Percentiles rank a stretch among this genome's conserved stretches.
Evolutionary conservation across 2,329 filamentous ascomycete genomes (phyloP).

Genomic region (Graphilbum fragrans): DNA sequence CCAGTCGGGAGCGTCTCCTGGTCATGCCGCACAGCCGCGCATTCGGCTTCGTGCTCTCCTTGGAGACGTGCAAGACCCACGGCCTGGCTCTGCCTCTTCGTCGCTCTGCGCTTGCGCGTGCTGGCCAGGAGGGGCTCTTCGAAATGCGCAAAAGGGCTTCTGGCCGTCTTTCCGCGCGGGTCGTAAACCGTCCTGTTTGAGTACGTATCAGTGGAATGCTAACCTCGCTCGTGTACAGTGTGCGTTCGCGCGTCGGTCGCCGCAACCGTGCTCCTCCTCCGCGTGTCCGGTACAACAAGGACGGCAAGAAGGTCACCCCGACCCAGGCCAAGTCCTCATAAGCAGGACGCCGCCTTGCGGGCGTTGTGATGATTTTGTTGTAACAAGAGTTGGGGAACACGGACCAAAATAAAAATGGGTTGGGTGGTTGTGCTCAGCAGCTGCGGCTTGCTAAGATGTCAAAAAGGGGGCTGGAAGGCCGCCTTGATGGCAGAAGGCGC

Average conservation of each 20-base stretch:
- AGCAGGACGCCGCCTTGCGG: background rate
- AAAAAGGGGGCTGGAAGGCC: no score
- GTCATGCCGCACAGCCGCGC: no score
- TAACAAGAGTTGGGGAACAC: background rate
- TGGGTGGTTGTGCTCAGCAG: background rate
- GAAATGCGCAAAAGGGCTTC: conserved; percentile 2
- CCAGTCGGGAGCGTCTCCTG: background rate
- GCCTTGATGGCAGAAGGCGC: background rate
- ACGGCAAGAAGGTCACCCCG: conserved; percentile 98
- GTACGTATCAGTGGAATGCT: no score
- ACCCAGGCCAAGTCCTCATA: conserved; percentile 56
- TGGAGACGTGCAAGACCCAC: no score
- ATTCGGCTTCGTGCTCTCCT: no score
- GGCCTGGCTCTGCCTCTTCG: no score
- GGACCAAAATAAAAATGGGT: background rate
- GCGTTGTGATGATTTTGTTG: background rate
- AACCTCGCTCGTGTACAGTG: conserved; percentile 46
- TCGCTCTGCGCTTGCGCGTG: no score
- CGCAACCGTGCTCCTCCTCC: conserved; percentile 98
- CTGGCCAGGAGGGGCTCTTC: no score
- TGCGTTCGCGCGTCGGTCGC: conserved; percentile 90
- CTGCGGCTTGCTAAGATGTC: background rate
- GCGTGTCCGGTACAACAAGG: conserved; percentile 99
- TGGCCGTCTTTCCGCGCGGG: background rate
- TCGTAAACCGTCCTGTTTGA: background rate